Percentiles rank a stretch among this genome's conserved stretches.
Evolutionary conservation across 1,284 basidiomycete genomes (phyloP).

Genomic region (Cutaneotrichosporon mucoides): DNA sequence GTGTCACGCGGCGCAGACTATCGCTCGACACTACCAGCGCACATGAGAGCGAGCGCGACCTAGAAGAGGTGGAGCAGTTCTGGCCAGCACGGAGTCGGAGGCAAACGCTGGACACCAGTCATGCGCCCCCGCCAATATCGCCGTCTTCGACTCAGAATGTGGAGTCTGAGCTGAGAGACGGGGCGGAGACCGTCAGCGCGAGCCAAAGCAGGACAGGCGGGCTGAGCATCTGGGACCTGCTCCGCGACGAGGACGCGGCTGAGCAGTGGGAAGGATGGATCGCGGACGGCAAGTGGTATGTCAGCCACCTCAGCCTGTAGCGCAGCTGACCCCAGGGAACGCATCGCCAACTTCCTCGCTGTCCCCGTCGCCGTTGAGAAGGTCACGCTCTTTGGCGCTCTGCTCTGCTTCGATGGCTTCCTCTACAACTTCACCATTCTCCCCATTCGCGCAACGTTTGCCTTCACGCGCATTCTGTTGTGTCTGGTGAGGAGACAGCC

Average conservation of each 20-base stretch:
- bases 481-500: constrained; percentile 7
- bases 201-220: not conserved
- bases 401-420: constrained; percentile 94
- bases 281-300: constrained; percentile 48
- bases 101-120: constrained; percentile 1
- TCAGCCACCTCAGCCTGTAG: not conserved
- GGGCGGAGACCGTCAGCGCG: not conserved
- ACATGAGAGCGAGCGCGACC: constrained; percentile 6
- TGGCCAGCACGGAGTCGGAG: constrained; percentile 16
- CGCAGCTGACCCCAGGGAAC: constrained; percentile 58
- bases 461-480: constrained; percentile 58
- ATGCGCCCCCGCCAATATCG: not conserved
- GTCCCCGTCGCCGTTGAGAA: constrained; percentile 94
- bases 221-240: constrained; percentile 22
- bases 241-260: constrained; percentile 44
- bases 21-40: constrained; percentile 5
- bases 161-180: not conserved
- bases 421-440: constrained; percentile 97
- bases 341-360: constrained; percentile 94
- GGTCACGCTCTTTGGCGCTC: constrained; percentile 82
- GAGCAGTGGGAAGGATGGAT: constrained; percentile 47
- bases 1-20: not conserved
- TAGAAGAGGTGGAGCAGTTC: constrained; percentile 13
- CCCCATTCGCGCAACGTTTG: constrained; percentile 78
- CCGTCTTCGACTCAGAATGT: not conserved